Base-by-base conservation (phyloP, 1,284 basidiomycete genomes). In the Ustilago curta region DNA sequence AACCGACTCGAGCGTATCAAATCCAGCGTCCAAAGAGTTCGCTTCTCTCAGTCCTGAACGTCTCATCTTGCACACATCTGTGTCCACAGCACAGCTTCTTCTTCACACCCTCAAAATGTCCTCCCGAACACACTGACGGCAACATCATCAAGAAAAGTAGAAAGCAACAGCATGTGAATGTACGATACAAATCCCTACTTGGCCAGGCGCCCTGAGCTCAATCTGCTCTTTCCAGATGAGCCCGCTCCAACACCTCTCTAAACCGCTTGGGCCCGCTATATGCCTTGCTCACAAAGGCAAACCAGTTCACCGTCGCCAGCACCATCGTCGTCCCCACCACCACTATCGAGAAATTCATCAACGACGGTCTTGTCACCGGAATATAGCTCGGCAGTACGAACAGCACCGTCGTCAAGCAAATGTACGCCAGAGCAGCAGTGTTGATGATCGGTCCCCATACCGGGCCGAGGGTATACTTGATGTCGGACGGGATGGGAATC, bases 261-360 rank as follows among this genome's bases (percentile, higher is more conserved):
- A 74, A 66, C 14, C 59, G 23, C 32, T 31, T 43, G 2, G 71
- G 71, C 2, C 67, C 71, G 3, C 23, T 56, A 29, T 61, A 74
- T 1, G 16, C 12, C 19, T 47, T 65, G 11, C 71, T 53, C 6
- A 68, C 71, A 49, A 70, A 61, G 1, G 35, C 54, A 25, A 74
- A 61, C 71, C 71, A 74, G 21, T 74, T 74, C 54, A 61, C 43
- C 5, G 49, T 42, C 0, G 71, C 71, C 27, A 74, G 27, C 2
- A 62, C 6, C 4, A 62, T 6, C 0, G 62, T 59, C 2, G 57
- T 44, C 9, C 25, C 61, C 8, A 74, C 61, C 4, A 74, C 71
- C 9, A 66, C 67, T 3, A 74, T 62, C 3, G 61, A 56, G 31
- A 62, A 75, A 37, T 75, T 75, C 72, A 75, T 71, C 3, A 48